A percentile compares a stretch with the other conserved stretches of the same genome.
phyloP scores from a whole-genome alignment of 2,329 filamentous ascomycete genomes.

The Aspergillus persii region DNA sequence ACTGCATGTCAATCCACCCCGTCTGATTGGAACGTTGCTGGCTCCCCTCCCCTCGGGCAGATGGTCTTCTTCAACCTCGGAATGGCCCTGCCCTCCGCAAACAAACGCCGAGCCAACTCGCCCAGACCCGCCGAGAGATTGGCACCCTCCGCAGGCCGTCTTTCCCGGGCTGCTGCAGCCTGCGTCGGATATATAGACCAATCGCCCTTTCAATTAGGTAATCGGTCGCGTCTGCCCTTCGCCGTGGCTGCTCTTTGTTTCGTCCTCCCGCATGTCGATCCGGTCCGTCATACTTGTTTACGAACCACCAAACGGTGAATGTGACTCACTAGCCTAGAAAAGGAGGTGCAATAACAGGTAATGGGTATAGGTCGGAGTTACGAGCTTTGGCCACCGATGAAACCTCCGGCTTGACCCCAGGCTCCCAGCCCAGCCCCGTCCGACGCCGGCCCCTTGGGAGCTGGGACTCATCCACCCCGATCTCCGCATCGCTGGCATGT shows the following conservation, averaged over 20 bases:
- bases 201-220: slow-evolving; percentile 5
- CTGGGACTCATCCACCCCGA: not conserved
- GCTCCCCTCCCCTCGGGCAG: not conserved
- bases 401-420: not conserved
- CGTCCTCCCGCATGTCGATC: not conserved
- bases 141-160: slow-evolving; percentile 6
- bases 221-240: not conserved
- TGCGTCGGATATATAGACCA: not conserved
- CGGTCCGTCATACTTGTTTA: not conserved
- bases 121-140: slow-evolving; percentile 17
- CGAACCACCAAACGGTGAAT: not conserved
- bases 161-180: not conserved
- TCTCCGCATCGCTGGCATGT: not conserved
- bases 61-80: not conserved
- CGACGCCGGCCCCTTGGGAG: too few species aligned
- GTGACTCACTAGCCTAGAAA: not conserved
- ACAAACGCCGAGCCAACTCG: slow-evolving; percentile 14
- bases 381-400: not conserved
- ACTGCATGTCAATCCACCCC: too few species aligned
- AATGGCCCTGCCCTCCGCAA: not conserved
- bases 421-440: too few species aligned
- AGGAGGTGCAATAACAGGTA: too few species aligned
- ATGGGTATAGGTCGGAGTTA: not conserved
- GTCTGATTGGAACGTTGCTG: too few species aligned
- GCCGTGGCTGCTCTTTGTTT: not conserved